Conservation (phyloP, 1,284 basidiomycete species). For the Flammula alnicola region DNA sequence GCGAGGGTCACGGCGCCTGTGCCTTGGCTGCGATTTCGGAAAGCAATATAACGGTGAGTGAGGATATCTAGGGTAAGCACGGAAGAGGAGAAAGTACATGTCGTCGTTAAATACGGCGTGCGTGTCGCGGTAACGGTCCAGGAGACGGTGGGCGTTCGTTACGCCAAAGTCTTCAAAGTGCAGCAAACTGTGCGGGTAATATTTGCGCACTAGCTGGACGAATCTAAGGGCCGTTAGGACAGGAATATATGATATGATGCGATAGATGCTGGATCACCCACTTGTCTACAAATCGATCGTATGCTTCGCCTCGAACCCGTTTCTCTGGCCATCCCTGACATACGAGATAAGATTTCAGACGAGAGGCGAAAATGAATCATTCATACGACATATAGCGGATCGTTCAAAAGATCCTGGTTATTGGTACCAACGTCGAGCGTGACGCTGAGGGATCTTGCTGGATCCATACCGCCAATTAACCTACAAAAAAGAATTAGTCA, state of each 20-base stretch:
- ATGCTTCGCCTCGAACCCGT: conserved; percentile 67
- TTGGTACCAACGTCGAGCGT: conserved; percentile 82
- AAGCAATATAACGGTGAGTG: conserved; percentile 4
- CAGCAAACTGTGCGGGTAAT: conserved; percentile 53
- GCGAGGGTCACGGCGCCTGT: conserved; percentile 87
- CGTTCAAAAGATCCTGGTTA: conserved; percentile 66
- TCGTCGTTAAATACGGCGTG: conserved; percentile 85
- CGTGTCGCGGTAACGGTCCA: conserved; percentile 68
- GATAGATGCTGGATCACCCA: conserved; percentile 29
- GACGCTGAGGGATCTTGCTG: conserved; percentile 65
- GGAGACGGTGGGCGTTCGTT: conserved; percentile 73
- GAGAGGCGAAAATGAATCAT: not conserved
- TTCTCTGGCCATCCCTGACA: conserved; percentile 66
- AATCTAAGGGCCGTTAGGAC: conserved; percentile 35
- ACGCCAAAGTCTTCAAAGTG: conserved; percentile 85
- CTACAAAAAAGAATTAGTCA: conserved; percentile 35
- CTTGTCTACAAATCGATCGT: conserved; percentile 74
- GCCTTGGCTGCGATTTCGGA: conserved; percentile 63
- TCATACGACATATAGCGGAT: conserved; percentile 70
- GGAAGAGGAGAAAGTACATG: conserved; percentile 47
- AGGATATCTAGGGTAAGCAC: not conserved
- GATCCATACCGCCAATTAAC: conserved; percentile 82
- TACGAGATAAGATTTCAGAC: no score
- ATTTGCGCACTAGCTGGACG: conserved; percentile 53
- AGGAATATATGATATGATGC: not conserved